A percentile compares a stretch with the other conserved stretches of the same genome.
Conservation (phyloP, 2,329 filamentous ascomycete genomes). For the Aspergillus arachidicola region DNA sequence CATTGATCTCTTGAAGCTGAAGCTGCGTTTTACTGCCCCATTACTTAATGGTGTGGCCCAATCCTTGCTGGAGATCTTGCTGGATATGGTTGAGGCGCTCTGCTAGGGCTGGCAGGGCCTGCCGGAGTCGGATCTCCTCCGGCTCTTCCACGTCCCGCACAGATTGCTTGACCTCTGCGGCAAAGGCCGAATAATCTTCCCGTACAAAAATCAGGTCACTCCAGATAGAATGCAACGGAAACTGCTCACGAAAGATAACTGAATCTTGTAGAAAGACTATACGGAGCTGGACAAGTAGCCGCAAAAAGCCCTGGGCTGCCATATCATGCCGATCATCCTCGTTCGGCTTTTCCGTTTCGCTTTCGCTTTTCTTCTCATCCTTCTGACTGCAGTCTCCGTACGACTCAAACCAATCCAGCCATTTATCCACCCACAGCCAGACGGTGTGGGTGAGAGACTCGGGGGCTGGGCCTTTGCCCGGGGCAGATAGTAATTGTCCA, state of each 20-base stretch:
- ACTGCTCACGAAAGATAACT: background rate
- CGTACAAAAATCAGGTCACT: background rate
- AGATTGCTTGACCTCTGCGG: background rate
- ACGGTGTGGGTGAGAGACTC: background rate
- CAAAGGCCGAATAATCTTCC: conserved; percentile 2
- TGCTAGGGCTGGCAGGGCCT: background rate
- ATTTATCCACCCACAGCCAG: background rate
- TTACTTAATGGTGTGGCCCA: background rate
- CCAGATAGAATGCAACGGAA: background rate
- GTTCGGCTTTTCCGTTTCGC: background rate
- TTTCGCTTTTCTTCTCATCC: background rate
- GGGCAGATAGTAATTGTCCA: background rate
- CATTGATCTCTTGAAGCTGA: conserved; percentile 1
- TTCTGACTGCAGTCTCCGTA: background rate
- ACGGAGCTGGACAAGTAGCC: conserved; percentile 1
- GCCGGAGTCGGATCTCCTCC: background rate
- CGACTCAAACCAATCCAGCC: conserved; percentile 1
- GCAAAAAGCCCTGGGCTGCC: background rate
- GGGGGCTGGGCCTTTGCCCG: background rate
- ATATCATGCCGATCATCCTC: background rate
- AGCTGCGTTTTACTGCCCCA: background rate
- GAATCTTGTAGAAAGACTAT: conserved; percentile 1
- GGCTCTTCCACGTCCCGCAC: background rate
- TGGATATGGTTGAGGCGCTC: background rate
- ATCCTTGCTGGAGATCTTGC: background rate